Evolutionary conservation across 805 yeast species (phyloP), one percentile per base, ranked within the genome.

Genomic region (Sungouiozyma ichnusensis): DNA sequence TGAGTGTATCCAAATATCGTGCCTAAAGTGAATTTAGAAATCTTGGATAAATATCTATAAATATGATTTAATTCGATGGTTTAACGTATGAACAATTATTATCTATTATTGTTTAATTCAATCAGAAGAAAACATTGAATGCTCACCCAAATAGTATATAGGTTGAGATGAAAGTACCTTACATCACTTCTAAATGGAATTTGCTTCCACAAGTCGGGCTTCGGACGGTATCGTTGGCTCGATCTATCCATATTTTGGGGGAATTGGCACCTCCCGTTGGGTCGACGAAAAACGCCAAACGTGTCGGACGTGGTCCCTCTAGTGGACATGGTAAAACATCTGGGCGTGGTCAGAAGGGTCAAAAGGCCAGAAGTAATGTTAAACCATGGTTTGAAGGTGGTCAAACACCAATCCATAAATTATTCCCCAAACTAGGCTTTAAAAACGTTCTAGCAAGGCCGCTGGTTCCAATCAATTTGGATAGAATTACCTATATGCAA

Each of bases 381-480:
- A 90, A 87, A 43, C 76, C 82, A 45, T 85, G 94, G 90, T 86
- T 90, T 60, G 98, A 92, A 70, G 98, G 98, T 77, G 97, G 98
- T 61, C 98, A 92, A 62, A 92, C 97, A 2, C 97, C 97, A 19
- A 77, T 81, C 58, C 77, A 78, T 63, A 75, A 83, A 63, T 67
- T 83, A 51, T 79, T 85, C 64, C 95, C 97, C 51, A 90, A 90
- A 60, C 69, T 81, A 46, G 97, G 97, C 7, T 87, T 87, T 68
- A 77, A 74, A 53, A 76, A 85, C 60, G 75, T 73, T 19, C 77
- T 74, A 53, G 73, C 73, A 38, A 64, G 64, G 45, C 72, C 71
- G 13, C 65, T 76, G 51, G 65, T 68, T 39, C 77, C 75, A 52
- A 55, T 92, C 48, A 83, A 84, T 55, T 68, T 90, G 55, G 74